Evolutionary conservation across 2,329 filamentous ascomycete genomes (phyloP).

Genomic region (Diaporthe citriasiana): DNA sequence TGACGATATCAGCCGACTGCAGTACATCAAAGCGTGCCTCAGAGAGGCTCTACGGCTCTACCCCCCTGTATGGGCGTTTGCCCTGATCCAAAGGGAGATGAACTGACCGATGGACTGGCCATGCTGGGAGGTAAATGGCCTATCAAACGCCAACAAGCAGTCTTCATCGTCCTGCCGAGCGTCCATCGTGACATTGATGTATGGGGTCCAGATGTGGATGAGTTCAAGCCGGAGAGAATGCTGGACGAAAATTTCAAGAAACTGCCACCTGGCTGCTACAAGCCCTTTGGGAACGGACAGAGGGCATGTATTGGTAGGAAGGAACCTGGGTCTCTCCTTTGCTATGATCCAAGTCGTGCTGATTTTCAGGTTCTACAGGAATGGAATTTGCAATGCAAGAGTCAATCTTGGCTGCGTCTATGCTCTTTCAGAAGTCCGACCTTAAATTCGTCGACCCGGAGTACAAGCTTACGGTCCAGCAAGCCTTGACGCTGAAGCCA

Average conservation of each 20-base stretch:
- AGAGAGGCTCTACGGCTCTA: slow-evolving; percentile 41
- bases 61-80: slow-evolving; percentile 34
- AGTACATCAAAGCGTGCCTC: slow-evolving; percentile 43
- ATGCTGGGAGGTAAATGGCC: not conserved
- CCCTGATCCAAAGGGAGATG: slow-evolving; percentile 2
- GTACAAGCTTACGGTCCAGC: slow-evolving; percentile 58
- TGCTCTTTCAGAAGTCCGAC: slow-evolving; percentile 61
- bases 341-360: not conserved
- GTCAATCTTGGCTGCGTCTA: slow-evolving; percentile 56
- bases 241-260: slow-evolving; percentile 42
- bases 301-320: not conserved
- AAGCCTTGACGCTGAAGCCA: slow-evolving; percentile 62
- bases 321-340: not conserved
- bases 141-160: not conserved
- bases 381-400: slow-evolving; percentile 61
- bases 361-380: slow-evolving; percentile 37
- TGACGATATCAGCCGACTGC: slow-evolving; percentile 41
- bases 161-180: slow-evolving; percentile 36
- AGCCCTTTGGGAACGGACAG: slow-evolving; percentile 57
- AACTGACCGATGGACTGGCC: not conserved
- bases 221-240: slow-evolving; percentile 45
- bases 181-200: slow-evolving; percentile 42
- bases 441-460: slow-evolving; percentile 57
- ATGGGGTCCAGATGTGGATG: slow-evolving; percentile 42
- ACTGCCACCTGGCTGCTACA: slow-evolving; percentile 50